These are phyloP conservation scores for Talaromyces ruber DNA, from an alignment of 495 filamentous ascomycete species.

Conservation along the genomic window DNA sequence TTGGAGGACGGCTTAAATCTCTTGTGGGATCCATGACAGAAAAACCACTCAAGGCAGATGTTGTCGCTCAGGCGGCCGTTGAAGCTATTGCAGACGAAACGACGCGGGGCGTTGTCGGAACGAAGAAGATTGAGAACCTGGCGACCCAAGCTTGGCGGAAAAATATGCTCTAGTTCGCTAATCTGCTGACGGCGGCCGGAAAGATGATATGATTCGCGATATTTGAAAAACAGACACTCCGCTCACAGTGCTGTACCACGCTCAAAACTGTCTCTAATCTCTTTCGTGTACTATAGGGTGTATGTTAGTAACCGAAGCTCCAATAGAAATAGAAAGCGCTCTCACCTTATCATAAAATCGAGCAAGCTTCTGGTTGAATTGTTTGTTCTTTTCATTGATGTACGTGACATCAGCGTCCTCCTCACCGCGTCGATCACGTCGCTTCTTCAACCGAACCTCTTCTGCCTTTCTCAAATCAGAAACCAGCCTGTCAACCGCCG, in stretches of 20 bases:
- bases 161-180: conserved; percentile 55
- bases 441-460: conserved; percentile 74
- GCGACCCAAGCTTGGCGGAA: conserved; percentile 73
- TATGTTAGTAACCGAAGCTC: conserved; percentile 20
- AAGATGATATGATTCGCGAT: background rate
- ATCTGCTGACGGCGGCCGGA: background rate
- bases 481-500: conserved; percentile 84
- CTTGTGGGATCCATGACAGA: conserved; percentile 71
- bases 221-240: background rate
- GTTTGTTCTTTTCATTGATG: conserved; percentile 99
- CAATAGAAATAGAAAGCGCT: background rate
- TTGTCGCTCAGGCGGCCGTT: conserved; percentile 76
- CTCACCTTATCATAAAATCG: conserved; percentile 90
- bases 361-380: conserved; percentile 94
- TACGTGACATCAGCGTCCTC: conserved; percentile 89
- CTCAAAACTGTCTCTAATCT: conserved; percentile 97
- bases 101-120: conserved; percentile 61
- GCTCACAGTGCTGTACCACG: conserved; percentile 73
- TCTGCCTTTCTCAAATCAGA: conserved; percentile 81
- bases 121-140: conserved; percentile 61
- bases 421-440: conserved; percentile 64
- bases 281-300: conserved; percentile 67
- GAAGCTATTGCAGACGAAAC: conserved; percentile 65
- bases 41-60: conserved; percentile 79
- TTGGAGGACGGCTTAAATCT: conserved; percentile 63